Conservation (phyloP, 768 basidiomycete genomes). For the Tremella mesenterica region DNA sequence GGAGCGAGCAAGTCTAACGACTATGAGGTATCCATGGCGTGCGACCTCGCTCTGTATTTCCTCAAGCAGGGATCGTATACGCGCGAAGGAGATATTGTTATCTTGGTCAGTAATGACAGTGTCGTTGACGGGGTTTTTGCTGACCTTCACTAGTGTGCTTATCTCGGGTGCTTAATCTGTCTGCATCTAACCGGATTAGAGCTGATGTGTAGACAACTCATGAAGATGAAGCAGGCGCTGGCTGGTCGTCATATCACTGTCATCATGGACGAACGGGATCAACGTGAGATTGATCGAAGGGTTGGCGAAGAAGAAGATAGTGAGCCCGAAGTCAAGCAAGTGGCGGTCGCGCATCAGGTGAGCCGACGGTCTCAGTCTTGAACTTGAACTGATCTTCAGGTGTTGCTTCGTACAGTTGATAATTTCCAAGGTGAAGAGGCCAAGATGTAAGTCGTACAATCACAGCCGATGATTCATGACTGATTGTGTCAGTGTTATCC, state of each 20-base stretch:
- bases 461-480: background rate
- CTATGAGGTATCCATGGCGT: constrained; percentile 57
- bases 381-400: constrained; percentile 45
- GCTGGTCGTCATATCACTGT: constrained; percentile 3
- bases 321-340: background rate
- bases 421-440: constrained; percentile 59
- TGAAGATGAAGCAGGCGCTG: constrained; percentile 7
- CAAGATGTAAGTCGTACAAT: constrained; percentile 46
- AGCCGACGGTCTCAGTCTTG: background rate
- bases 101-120: constrained; percentile 39
- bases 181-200: background rate
- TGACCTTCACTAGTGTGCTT: constrained; percentile 13
- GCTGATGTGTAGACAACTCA: constrained; percentile 7
- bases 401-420: constrained; percentile 64
- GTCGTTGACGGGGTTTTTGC: background rate
- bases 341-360: constrained; percentile 1
- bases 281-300: constrained; percentile 5
- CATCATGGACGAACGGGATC: constrained; percentile 9
- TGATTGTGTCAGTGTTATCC: constrained; percentile 49
- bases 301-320: background rate
- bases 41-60: constrained; percentile 53
- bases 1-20: constrained; percentile 58
- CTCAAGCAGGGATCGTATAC: constrained; percentile 53
- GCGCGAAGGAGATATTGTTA: constrained; percentile 51
- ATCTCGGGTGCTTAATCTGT: constrained; percentile 8